A percentile compares a stretch with the other conserved stretches of the same genome.
Conservation (phyloP, 1,284 basidiomycete genomes). For the Takashimella tepidaria region DNA sequence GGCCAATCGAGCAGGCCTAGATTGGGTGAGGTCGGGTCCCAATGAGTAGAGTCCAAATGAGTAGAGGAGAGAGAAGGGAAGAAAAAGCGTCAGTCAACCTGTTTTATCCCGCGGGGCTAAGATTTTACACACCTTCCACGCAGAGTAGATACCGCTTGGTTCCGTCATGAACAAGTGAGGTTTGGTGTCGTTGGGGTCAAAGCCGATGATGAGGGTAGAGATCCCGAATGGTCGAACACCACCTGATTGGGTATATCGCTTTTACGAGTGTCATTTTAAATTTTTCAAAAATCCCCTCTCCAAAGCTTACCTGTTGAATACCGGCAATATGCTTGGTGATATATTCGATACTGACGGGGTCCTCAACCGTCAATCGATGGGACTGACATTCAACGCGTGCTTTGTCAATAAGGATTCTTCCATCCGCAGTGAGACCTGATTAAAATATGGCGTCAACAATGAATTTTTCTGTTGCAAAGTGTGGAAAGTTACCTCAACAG, state of each 20-base stretch:
- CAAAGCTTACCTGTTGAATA: slow-evolving; percentile 76
- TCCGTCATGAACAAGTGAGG: slow-evolving; percentile 96
- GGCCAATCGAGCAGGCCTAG: slow-evolving; percentile 93
- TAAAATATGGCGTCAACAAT: not conserved
- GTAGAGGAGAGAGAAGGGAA: too few relatives aligned
- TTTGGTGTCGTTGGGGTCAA: slow-evolving; percentile 83
- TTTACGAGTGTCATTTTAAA: not conserved
- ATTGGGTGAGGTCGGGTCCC: not conserved
- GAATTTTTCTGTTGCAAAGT: too few relatives aligned
- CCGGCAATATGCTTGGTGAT: slow-evolving; percentile 97
- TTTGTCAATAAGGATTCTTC: slow-evolving; percentile 95
- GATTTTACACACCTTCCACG: slow-evolving; percentile 76
- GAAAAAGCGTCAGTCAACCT: not conserved
- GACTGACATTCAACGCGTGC: slow-evolving; percentile 97
- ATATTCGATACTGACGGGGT: slow-evolving; percentile 96
- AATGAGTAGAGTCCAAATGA: too few relatives aligned
- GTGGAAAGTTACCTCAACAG: too few relatives aligned
- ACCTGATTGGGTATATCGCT: slow-evolving; percentile 98
- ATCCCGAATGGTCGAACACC: slow-evolving; percentile 98
- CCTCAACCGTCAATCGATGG: slow-evolving; percentile 94
- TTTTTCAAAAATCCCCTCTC: not conserved
- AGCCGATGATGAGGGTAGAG: slow-evolving; percentile 93
- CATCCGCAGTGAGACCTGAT: slow-evolving; percentile 91
- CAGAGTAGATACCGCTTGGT: slow-evolving; percentile 94
- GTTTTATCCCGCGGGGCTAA: not conserved